Percentiles rank a stretch among this genome's conserved stretches.
These are phyloP conservation scores for Eucalyptus urophylla DNA, from an alignment of 345 rosid genomes.

Conservation along the genomic window DNA sequence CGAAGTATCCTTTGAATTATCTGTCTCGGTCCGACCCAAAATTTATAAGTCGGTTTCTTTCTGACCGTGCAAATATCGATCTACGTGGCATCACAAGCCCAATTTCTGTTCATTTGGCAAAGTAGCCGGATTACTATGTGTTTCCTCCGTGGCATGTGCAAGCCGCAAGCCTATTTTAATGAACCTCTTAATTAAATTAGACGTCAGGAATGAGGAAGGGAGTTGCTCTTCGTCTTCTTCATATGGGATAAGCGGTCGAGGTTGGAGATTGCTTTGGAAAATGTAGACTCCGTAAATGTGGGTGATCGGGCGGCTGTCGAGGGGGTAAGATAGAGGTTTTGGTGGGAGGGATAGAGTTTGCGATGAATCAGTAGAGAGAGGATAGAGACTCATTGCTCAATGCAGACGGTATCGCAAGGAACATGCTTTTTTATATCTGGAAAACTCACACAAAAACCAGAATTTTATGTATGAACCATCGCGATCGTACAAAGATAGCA, in stretches of 20 bases:
- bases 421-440: background rate
- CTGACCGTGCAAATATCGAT: too few relatives aligned
- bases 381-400: too few relatives aligned
- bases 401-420: background rate
- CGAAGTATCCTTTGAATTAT: too few relatives aligned
- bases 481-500: fast-evolving
- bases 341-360: background rate
- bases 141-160: background rate
- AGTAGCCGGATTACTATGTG: too few relatives aligned
- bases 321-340: background rate
- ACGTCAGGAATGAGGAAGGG: background rate
- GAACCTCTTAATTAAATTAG: background rate
- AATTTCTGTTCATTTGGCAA: too few relatives aligned
- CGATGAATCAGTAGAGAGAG: background rate
- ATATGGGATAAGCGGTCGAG: background rate
- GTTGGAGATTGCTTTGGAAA: background rate
- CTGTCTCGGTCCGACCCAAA: background rate
- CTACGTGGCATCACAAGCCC: too few relatives aligned
- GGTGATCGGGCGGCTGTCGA: background rate
- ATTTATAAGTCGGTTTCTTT: too few relatives aligned
- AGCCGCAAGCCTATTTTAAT: background rate
- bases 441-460: background rate
- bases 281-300: background rate
- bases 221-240: background rate
- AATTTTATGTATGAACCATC: background rate